Evolutionary conservation across 306 rosid species (phyloP), one percentile per base, ranked within the genome.

Genomic region (Comarum palustre): DNA sequence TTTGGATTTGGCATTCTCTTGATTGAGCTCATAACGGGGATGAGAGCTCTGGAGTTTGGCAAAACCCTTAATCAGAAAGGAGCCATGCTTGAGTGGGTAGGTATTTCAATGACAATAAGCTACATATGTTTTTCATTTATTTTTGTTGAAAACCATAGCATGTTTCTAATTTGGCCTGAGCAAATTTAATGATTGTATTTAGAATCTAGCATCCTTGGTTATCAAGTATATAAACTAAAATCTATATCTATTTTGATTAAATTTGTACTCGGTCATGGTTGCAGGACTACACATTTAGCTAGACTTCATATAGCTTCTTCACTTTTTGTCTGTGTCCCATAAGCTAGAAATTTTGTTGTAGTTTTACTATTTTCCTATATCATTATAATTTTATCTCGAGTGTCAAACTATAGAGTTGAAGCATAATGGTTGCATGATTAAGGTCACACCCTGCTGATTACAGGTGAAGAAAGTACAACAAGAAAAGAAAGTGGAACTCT

Each of bases 31-130:
- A 91, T 91, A 69, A 94, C 99, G 24, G 97, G 99, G 79, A 85
- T 91, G 99, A 86, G 96, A 68, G 97, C 99, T 52, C 87, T 91
- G 0, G 96, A 94, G 69, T 90, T 91, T 73, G 99, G 96, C 48
- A 91, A 91, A 86, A 87, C 95, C 2, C 76, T 80, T 74, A 94
- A 91, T 85, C 96, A 94, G 52, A 91, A 94, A 69, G 99, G 97
- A 4, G 97, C 89, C 48, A 91, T 89, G 91, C 94, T 93, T 39
- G 98, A 93, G 78, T 87, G 97, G 98, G 98, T 93, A 82, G 82
- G 98, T 84, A 78, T 68, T 34, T 69, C 20, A 34, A 3, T 34
- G n/a, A 68, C 47, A n/a, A 11, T 2, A 43, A 51, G 34, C 48
- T n/a, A n/a, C 32, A n/a, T 24, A 25, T 25, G 8, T 16, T 67